Percentiles rank a stretch among this genome's conserved stretches.
Evolutionary conservation across 106 monocot species (phyloP).

Genomic region (Cymbidium sinense): DNA sequence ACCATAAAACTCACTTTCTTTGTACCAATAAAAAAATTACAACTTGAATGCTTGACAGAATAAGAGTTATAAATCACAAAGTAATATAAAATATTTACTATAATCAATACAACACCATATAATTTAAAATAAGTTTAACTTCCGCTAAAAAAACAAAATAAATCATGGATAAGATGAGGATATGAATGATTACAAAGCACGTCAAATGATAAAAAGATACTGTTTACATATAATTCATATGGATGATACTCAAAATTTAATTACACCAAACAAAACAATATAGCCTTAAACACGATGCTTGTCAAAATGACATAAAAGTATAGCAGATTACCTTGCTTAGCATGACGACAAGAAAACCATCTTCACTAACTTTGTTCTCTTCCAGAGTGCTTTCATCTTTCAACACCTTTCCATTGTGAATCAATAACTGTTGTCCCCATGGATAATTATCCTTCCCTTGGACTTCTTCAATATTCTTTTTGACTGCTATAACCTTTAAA

Average conservation of each 20-base stretch:
- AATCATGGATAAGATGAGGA: not conserved
- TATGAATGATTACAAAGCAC: not conserved
- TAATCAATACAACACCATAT: not conserved
- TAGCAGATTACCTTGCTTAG: slow-evolving; percentile 70
- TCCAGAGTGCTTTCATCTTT: slow-evolving; percentile 95
- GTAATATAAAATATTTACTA: not conserved
- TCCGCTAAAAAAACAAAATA: not conserved
- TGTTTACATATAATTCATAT: not conserved
- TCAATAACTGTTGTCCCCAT: slow-evolving; percentile 84
- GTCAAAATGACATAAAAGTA: not conserved
- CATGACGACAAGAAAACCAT: slow-evolving; percentile 99
- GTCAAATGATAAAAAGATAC: not conserved
- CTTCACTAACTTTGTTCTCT: slow-evolving; percentile 84
- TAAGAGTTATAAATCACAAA: not conserved
- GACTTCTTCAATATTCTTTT: slow-evolving; percentile 91
- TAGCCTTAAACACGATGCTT: not conserved
- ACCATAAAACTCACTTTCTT: not conserved
- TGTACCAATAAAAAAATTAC: not conserved
- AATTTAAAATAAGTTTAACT: not conserved
- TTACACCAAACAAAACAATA: not conserved
- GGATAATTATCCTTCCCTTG: slow-evolving; percentile 95
- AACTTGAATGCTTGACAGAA: not conserved
- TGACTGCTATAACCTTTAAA: slow-evolving; percentile 81
- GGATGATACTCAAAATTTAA: not conserved
- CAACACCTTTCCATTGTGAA: slow-evolving; percentile 91